Conservation (phyloP, 129 eudicot species). For the Pulicaria dysenterica region DNA sequence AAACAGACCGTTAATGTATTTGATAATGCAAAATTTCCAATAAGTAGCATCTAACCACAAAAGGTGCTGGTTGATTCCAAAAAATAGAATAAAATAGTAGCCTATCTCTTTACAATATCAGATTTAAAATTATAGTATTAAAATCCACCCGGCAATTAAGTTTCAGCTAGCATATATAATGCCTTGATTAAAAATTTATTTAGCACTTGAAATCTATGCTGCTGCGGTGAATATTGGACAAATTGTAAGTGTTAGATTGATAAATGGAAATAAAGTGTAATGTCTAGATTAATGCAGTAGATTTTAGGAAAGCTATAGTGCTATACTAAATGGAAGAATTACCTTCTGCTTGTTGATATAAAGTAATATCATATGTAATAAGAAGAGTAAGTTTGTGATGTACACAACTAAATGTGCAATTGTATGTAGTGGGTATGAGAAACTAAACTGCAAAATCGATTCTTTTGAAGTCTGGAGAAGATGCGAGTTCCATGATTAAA, state of each 20-base stretch:
- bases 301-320: neutral
- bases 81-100: neutral
- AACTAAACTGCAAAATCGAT: neutral
- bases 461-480: constrained; percentile 59
- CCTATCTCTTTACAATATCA: neutral
- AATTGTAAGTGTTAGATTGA: neutral
- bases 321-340: neutral
- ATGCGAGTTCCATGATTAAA: constrained; percentile 57
- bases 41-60: too few relatives aligned
- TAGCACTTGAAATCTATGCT: neutral
- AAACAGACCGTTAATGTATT: neutral
- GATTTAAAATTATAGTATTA: neutral
- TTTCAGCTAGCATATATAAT: neutral
- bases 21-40: neutral
- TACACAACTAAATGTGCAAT: neutral
- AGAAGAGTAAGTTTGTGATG: neutral
- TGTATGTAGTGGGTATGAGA: neutral
- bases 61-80: neutral
- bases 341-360: neutral
- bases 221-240: too few relatives aligned
- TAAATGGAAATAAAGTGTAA: neutral
- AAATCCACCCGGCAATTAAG: neutral
- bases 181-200: neutral
- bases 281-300: neutral
- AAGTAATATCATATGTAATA: neutral